Evolutionary conservation across 805 yeast species (phyloP), one percentile per base, ranked within the genome.

Genomic region (Ogataea parapolymorpha): DNA sequence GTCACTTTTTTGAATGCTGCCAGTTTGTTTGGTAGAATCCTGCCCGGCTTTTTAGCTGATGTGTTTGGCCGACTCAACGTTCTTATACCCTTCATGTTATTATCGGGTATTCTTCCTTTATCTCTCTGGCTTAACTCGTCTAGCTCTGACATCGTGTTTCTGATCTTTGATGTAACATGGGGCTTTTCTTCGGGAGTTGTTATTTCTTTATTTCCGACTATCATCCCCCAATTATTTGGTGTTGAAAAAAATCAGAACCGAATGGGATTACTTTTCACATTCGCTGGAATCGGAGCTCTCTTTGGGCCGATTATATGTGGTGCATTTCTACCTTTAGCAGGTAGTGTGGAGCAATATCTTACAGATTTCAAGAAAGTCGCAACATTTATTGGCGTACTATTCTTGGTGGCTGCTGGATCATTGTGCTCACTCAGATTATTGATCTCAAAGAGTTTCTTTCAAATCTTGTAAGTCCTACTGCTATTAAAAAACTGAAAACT

Each of bases 111-210:
- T 2, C 56, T 72, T 16, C 60, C 70, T 14, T 52, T 67, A 32
- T 72, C 74, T 6, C 58, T 72, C 65, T 72, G 76, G 77, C 61
- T 69, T 7, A 78, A 80, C 1, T 72, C 77, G 4, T 58, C 70
- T 35, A 71, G 68, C 45, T 41, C 53, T 2, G 18, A 34, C 20
- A 36, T 34, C 2, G 58, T 72, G 28, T 65, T 76, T 52, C 53
- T 74, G 53, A 46, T 59, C 13, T 63, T 58, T 44, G 54, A 55
- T 5, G 51, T 65, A 2, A 24, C 59, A 20, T 65, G 66, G 65
- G 70, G 69, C 13, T 48, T 55, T 15, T 50, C 62, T 6, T 60
- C 69, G 0, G 71, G 69, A 3, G 54, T 53, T 12, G 58, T 58
- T 15, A 59, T 66, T 13, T 63, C 70, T 1, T 38, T 67, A 23